Evolutionary conservation across 805 yeast species (phyloP).

Genomic region (Metschnikowia rubicola): DNA sequence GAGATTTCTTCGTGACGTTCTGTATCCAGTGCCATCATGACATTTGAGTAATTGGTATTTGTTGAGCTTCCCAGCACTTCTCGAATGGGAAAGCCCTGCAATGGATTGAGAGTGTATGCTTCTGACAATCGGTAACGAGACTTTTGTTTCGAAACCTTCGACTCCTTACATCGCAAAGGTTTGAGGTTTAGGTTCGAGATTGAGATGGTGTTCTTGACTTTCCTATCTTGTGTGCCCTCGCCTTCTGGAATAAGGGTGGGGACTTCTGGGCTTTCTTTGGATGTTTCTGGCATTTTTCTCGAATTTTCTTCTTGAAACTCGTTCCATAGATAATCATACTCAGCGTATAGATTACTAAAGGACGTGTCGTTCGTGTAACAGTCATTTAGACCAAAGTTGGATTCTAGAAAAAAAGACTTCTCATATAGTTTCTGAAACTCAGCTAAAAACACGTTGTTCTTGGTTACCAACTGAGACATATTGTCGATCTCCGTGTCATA

Average conservation of each 20-base stretch:
- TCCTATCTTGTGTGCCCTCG: background rate
- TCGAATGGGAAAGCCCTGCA: constrained; percentile 20
- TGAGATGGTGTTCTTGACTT: constrained; percentile 24
- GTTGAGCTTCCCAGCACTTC: constrained; percentile 16
- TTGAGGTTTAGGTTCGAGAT: constrained; percentile 35
- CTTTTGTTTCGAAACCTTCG: constrained; percentile 37
- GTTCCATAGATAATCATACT: constrained; percentile 25
- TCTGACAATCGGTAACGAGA: constrained; percentile 38
- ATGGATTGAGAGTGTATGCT: constrained; percentile 37
- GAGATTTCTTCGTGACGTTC: background rate
- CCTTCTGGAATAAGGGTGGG: no score
- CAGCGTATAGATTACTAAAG: constrained; percentile 27
- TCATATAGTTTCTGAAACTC: constrained; percentile 31
- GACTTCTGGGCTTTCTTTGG: no score
- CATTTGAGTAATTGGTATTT: constrained; percentile 12
- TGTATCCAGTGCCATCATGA: constrained; percentile 10
- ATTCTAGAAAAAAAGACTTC: constrained; percentile 33
- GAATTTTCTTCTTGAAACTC: constrained; percentile 8
- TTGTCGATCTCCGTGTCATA: constrained; percentile 30
- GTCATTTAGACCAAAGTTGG: constrained; percentile 31
- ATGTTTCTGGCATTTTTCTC: no score
- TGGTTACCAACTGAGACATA: constrained; percentile 20
- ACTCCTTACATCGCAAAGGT: constrained; percentile 35
- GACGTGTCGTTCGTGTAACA: constrained; percentile 29
- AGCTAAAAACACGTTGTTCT: constrained; percentile 22